A percentile compares a stretch with the other conserved stretches of the same genome.
phyloP scores from a whole-genome alignment of 2,329 filamentous ascomycete species.

The Elsinoe arachidis region DNA sequence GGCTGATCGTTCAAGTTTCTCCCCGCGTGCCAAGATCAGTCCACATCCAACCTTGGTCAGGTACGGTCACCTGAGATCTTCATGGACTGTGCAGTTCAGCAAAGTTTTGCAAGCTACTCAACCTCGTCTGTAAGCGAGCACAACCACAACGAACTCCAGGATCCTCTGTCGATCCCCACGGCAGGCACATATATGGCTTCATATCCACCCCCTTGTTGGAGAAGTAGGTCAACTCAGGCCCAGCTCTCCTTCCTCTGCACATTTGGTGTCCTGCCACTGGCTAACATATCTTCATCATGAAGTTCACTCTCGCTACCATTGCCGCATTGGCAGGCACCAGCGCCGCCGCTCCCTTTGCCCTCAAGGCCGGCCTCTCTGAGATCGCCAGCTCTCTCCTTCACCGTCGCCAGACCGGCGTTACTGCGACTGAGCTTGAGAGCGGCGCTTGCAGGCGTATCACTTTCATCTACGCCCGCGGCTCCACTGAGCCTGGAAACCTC shows the following conservation, averaged over 20 bases:
- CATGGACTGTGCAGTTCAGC: not conserved
- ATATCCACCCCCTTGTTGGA: not conserved
- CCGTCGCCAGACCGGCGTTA: slow-evolving; percentile 4
- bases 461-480: slow-evolving; percentile 49
- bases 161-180: not conserved
- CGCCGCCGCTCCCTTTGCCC: not conserved
- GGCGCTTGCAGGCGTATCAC: slow-evolving; percentile 39
- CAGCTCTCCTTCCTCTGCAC: not conserved
- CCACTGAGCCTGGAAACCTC: slow-evolving; percentile 45
- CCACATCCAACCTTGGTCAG: not conserved
- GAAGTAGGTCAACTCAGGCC: not conserved
- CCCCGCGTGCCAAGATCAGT: not conserved
- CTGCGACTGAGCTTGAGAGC: slow-evolving; percentile 17
- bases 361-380: not conserved
- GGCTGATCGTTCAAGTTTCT: slow-evolving; percentile 7
- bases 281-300: not conserved
- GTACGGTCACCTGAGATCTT: slow-evolving; percentile 2
- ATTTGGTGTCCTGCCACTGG: not conserved
- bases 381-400: not conserved
- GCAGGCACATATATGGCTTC: not conserved
- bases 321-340: not conserved
- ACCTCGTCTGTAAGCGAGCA: slow-evolving; percentile 4
- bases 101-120: not conserved
- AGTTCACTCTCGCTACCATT: slow-evolving; percentile 1
- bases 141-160: not conserved